Evolutionary conservation across 164 flowering plant genomes (phyloP), one percentile per base, ranked within the genome.

Genomic region (Paratinospora sagittata): DNA sequence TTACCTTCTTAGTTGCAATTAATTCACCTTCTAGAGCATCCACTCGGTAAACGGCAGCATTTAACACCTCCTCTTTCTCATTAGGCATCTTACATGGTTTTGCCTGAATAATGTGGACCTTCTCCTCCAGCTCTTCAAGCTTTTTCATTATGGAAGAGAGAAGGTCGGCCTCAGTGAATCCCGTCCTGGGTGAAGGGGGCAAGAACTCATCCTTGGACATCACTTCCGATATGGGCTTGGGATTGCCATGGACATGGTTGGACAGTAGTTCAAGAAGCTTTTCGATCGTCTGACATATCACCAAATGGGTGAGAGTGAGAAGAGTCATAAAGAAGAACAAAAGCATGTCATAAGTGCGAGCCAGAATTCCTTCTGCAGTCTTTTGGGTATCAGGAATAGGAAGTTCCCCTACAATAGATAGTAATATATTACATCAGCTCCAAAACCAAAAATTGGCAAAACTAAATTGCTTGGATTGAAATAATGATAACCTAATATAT

Each of bases 21-120:
- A 94, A 82, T 84, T 94, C 98, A 12, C 93, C 97, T 84, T 93
- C 97, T 41, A 91, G 75, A 45, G 90, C 97, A 78, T 94, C 98
- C 67, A 94, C 96, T 16, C 97, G 93, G 69, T 86, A 89, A 58
- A 94, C 90, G 78, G 98, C 97, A 78, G 97, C 96, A 85, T 93
- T 89, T 33, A 93, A 75, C 80, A 91, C 76, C 78, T 93, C 97
- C 68, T 84, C 97, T 84, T 93, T 91, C 85, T 90, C 96, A 72
- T 70, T 78, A 24, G 98, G 98, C 98, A 93, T 91, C 82, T 84
- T 86, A 57, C 82, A 81, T 39, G 96, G 97, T 79, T 90, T 93
- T 74, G 85, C 70, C 70, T 84, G 83, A 61, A 93, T 89, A 2
- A 77, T 80, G 57, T 78, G 85, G 6, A 89, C 90, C 78, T 90